Base-by-base conservation (phyloP, 805 yeast genomes). In the Kuraishia molischiana region DNA sequence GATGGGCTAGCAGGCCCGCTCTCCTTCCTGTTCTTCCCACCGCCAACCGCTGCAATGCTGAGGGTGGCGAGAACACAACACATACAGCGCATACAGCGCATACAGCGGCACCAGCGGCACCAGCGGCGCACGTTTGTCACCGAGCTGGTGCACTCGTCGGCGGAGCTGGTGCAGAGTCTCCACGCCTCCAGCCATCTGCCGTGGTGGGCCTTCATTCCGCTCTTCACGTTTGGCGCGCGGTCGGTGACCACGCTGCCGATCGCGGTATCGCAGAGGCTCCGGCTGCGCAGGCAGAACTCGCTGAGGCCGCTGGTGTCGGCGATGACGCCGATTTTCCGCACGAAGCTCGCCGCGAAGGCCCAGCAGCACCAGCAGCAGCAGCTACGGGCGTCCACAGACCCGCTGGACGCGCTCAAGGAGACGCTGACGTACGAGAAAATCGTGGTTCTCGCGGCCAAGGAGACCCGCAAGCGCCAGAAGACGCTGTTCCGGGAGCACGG, bases 161-260 rank as follows among this genome's bases (percentile, higher is more conserved):
- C 64, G 0, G 54, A 57, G 9, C 40, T 55, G 9, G 45, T 79
- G 17, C 73, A 70, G 41, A 42, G 61, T 1, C 36, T 74, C 1
- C 90, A 83, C 55, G 57, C 67, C 6, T 39, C 49, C n/a, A 53
- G 77, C 1, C 82, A 83, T 0, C 48, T 89, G 2, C 86, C 95
- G 3, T 89, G 97, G 96, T 76, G 85, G 67, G 72, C 74, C 0
- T 59, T 86, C 29, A 80, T 89, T 8, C 97, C 97, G 0, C 24
- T 76, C 4, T 60, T 83, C 0, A 85, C 96, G 0, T 53, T 87
- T 19, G 60, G 75, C 0, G 54, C 89, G 17, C 67, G 97, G 45
- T 52, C 82, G 0, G 44, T 66, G 2, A 64, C 83, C 54, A 89
- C 96, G 0, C 52, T 86, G 5, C 97, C 97, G 4, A 58, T 89